Evolutionary conservation across 139 green algal species (phyloP).

Genomic region (Tetratostichococcus sp.): DNA sequence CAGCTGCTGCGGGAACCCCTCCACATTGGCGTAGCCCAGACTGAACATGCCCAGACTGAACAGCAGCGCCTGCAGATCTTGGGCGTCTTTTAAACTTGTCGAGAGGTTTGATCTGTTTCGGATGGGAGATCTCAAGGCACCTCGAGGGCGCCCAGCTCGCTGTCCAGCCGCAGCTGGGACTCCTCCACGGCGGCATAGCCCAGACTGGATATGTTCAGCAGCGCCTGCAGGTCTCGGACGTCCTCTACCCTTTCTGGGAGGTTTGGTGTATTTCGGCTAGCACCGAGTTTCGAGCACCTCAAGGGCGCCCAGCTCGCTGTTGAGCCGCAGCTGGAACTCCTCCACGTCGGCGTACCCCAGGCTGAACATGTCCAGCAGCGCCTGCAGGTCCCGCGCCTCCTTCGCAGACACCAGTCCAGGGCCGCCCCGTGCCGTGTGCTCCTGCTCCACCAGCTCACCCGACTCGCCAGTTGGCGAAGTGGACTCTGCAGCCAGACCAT

Average conservation of each 20-base stretch:
- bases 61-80: too few relatives aligned
- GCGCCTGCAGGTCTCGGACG: too few relatives aligned
- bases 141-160: constrained; percentile 29
- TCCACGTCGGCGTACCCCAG: constrained; percentile 39
- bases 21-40: too few relatives aligned
- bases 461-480: too few relatives aligned
- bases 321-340: constrained; percentile 35
- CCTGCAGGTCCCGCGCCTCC: constrained; percentile 27
- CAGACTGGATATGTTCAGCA: too few relatives aligned
- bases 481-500: not conserved
- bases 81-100: too few relatives aligned
- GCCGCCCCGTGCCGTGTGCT: not conserved
- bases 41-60: too few relatives aligned
- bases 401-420: constrained; percentile 1
- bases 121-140: constrained; percentile 11
- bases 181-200: too few relatives aligned
- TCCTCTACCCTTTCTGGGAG: not conserved
- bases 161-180: too few relatives aligned
- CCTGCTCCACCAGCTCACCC: not conserved
- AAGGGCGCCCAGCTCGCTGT: constrained; percentile 38
- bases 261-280: too few relatives aligned
- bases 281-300: constrained; percentile 28
- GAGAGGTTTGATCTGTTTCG: too few relatives aligned
- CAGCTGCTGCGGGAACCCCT: too few relatives aligned
- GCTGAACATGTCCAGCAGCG: constrained; percentile 45